These are phyloP conservation scores for Onygenales sp. DNA, from an alignment of 2,329 filamentous ascomycete species.

Conservation along the genomic window DNA sequence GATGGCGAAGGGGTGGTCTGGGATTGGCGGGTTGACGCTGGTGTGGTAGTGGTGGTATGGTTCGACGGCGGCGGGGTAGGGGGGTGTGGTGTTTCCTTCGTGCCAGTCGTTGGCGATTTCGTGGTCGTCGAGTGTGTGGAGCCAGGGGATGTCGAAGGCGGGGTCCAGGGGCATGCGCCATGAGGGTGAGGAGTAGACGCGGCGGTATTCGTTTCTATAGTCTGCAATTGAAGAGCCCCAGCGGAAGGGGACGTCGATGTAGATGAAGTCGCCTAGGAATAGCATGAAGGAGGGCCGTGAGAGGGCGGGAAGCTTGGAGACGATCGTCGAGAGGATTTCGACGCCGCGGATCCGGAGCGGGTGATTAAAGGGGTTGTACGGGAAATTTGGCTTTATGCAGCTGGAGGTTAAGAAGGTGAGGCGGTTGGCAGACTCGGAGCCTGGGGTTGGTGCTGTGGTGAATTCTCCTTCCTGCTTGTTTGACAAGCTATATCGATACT, in stretches of 20 bases:
- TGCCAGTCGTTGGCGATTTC: slow-evolving; percentile 92
- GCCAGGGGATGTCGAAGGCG: slow-evolving; percentile 65
- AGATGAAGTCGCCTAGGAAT: slow-evolving; percentile 44
- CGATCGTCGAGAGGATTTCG: slow-evolving; percentile 60
- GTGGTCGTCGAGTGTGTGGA: slow-evolving; percentile 93
- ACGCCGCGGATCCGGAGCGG: slow-evolving; percentile 75
- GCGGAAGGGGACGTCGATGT: slow-evolving; percentile 67
- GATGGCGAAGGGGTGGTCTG: slow-evolving; percentile 39
- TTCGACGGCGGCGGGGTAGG: slow-evolving; percentile 70
- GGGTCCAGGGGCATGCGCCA: slow-evolving; percentile 60
- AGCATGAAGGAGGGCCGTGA: slow-evolving; percentile 47
- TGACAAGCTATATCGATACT: slow-evolving; percentile 76
- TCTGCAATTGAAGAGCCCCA: slow-evolving; percentile 63
- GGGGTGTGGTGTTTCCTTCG: slow-evolving; percentile 65
- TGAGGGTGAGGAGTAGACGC: slow-evolving; percentile 91
- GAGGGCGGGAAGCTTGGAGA: slow-evolving; percentile 57
- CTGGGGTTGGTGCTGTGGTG: slow-evolving; percentile 61
- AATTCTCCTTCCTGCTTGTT: slow-evolving; percentile 83
- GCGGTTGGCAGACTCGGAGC: slow-evolving; percentile 53
- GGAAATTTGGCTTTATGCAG: slow-evolving; percentile 84
- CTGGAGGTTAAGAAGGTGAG: slow-evolving; percentile 90
- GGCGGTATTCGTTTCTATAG: slow-evolving; percentile 85
- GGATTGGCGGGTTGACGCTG: slow-evolving; percentile 66
- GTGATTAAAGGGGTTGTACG: slow-evolving; percentile 77
- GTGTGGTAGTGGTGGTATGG: slow-evolving; percentile 84